Conservation (phyloP, 2,329 filamentous ascomycete genomes). For the Aspergillus tamarii region DNA sequence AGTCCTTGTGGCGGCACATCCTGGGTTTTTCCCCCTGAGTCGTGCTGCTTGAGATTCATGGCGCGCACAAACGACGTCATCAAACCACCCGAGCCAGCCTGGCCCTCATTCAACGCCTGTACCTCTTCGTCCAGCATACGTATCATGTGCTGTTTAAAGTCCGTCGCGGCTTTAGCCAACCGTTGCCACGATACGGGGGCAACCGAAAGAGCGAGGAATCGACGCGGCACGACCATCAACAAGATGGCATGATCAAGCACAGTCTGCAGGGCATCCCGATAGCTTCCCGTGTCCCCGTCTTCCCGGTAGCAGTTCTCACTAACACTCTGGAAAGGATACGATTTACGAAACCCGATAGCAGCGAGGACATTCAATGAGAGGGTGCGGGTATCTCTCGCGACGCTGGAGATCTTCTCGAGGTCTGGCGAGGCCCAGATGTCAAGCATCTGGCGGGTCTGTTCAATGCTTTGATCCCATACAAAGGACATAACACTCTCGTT, state of each 20-base stretch:
- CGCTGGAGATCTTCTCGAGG: background rate
- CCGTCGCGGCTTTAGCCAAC: background rate
- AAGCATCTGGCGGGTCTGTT: constrained; percentile 8
- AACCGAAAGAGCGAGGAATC: background rate
- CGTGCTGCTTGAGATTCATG: constrained; percentile 11
- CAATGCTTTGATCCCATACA: constrained; percentile 7
- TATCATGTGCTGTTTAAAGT: constrained; percentile 8
- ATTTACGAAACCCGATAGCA: constrained; percentile 9
- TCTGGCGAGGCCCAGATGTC: background rate
- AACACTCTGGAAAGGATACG: constrained; percentile 1
- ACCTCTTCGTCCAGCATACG: constrained; percentile 10
- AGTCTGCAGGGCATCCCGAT: constrained; percentile 7
- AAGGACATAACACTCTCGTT: constrained; percentile 10
- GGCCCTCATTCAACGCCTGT: background rate
- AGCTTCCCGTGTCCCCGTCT: background rate
- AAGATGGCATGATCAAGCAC: constrained; percentile 12
- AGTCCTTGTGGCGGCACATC: constrained; percentile 1
- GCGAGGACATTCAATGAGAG: constrained; percentile 11
- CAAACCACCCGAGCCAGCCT: background rate
- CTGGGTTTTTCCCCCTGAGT: background rate
- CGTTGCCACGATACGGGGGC: constrained; percentile 4
- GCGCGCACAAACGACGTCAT: constrained; percentile 14
- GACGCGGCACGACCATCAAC: constrained; percentile 8
- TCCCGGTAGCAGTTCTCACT: background rate
- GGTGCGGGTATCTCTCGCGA: constrained; percentile 8